These are phyloP conservation scores for Paulownia fortunei DNA, from an alignment of 257 asterid genomes.

Conservation along the genomic window DNA sequence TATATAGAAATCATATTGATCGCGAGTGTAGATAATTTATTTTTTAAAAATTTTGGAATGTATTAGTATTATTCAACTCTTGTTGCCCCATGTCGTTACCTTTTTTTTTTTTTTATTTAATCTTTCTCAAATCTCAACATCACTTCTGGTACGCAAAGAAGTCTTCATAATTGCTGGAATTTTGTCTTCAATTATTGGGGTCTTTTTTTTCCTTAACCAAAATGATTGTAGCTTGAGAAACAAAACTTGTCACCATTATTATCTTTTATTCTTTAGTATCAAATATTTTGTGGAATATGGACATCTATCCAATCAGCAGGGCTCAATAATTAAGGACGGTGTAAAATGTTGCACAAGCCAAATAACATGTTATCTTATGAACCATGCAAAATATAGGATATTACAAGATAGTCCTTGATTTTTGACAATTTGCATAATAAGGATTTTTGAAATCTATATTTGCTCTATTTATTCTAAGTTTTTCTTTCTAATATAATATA, in stretches of 20 bases:
- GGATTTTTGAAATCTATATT: no score
- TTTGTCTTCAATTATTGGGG: slow-evolving; percentile 2
- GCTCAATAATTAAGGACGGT: slow-evolving; percentile 24
- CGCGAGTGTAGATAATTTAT: no score
- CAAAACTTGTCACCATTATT: not conserved
- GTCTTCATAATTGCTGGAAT: not conserved
- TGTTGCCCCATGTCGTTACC: no score
- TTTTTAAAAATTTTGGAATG: no score
- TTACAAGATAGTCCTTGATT: not conserved
- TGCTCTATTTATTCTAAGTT: no score
- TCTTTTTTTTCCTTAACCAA: not conserved
- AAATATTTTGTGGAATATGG: not conserved
- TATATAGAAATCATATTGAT: no score
- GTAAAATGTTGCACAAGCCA: not conserved
- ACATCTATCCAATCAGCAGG: slow-evolving; percentile 20
- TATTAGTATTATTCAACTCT: no score
- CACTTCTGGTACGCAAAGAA: not conserved
- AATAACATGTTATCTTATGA: not conserved
- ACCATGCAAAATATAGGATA: not conserved
- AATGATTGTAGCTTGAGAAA: slow-evolving; percentile 13
- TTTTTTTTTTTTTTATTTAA: no score
- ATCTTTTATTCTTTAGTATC: not conserved
- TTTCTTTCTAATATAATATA: no score
- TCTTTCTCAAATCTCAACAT: not conserved
- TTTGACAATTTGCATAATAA: not conserved